Base-by-base conservation (phyloP, 371 early-diverging fungal genomes). In the Rhizopus sp. region DNA sequence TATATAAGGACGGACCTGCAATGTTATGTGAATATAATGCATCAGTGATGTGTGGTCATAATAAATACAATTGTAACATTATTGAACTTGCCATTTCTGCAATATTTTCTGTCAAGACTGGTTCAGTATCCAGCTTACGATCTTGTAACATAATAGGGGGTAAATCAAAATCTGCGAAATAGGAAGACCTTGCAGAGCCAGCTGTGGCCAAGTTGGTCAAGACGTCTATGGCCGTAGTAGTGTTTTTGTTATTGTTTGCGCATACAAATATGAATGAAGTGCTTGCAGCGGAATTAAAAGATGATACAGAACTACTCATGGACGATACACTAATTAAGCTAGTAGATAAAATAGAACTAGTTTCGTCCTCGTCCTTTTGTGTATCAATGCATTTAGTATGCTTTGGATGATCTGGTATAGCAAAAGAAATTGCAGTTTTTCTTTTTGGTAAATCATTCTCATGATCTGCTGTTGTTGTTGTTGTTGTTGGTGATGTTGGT, bases 71-170 rank as follows among this genome's bases (percentile, higher is more conserved):
- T 16, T n/a, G 29, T 53, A 10, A 3, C 9, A 12, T 17, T 44
- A 17, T 37, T 34, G 4, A n/a, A 32, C 52, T 53, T 77, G 80
- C 84, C 69, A 73, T 72, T 9, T 80, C 78, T 13, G 84, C 84
- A 4, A 75, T 63, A 15, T 59, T 51, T 16, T 68, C 59, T n/a
- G 80, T 77, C 46, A 83, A 52, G 7, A 81, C 80, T 50, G 77
- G 75, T 29, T 75, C 70, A 2, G 79, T 74, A 45, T 77, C 78
- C 0, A 63, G 55, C 41, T 61, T 61, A 34, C 80, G 77, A 41
- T 72, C 69, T 13, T 62, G 37, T 35, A 83, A 72, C 30, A 60
- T 61, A 7, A 75, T 69, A 30, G 69, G 41, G 12, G 81, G 78
- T 68, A 82, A 66, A 30, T 54, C 48, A 59, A 46, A 46, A 46